These are phyloP conservation scores for Thelephora ganbajun DNA, from an alignment of 768 basidiomycete species.

Conservation along the genomic window DNA sequence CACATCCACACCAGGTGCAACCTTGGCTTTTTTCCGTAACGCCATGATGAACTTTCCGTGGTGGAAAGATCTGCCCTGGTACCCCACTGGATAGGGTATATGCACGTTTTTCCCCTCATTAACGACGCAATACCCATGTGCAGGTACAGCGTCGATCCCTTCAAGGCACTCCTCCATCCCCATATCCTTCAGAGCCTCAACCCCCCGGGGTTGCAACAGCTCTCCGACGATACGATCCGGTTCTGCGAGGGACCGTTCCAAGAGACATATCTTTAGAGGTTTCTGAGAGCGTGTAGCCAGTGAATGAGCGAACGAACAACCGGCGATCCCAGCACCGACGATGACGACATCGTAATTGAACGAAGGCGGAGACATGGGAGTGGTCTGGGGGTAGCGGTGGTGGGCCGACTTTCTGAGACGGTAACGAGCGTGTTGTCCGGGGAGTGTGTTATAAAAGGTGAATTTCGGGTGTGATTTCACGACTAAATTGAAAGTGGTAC, in stretches of 20 bases:
- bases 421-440: no score
- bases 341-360: conserved; percentile 62
- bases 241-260: conserved; percentile 85
- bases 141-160: conserved; percentile 76
- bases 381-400: no score
- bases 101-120: conserved; percentile 55
- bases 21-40: conserved; percentile 51
- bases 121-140: conserved; percentile 77
- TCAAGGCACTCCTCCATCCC: conserved; percentile 68
- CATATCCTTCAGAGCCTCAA: conserved; percentile 59
- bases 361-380: no score
- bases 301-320: conserved; percentile 74
- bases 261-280: conserved; percentile 64
- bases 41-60: conserved; percentile 84
- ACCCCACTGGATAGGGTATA: conserved; percentile 70
- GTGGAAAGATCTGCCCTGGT: conserved; percentile 81
- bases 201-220: conserved; percentile 87
- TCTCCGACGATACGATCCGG: conserved; percentile 98
- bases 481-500: no score
- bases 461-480: no score
- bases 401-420: no score
- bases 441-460: no score
- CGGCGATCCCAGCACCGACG: conserved; percentile 87
- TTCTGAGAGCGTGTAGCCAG: conserved; percentile 43
- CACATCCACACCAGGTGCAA: conserved; percentile 55